Conservation (phyloP, 2,329 filamentous ascomycete species). For the Dothidotthia symphoricarpi region DNA sequence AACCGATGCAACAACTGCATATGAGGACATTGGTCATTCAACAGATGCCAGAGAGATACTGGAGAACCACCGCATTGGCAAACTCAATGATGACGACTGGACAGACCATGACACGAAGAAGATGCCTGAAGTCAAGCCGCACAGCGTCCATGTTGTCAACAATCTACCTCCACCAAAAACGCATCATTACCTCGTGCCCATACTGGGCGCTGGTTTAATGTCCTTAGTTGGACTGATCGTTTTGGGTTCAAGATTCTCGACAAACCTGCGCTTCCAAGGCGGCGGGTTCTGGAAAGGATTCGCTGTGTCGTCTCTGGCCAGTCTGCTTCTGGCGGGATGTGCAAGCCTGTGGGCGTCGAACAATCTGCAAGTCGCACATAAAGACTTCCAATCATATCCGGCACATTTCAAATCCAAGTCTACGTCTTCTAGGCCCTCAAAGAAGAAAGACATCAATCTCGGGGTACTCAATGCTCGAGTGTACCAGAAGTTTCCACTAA, state of each 20-base stretch:
- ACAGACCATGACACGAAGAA: conserved; percentile 30
- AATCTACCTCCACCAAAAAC: conserved; percentile 14
- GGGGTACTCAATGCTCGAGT: conserved; percentile 53
- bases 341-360: conserved; percentile 12
- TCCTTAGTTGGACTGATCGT: conserved; percentile 5
- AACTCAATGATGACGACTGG: conserved; percentile 15
- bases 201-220: conserved; percentile 6
- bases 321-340: conserved; percentile 7
- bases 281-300: conserved; percentile 17
- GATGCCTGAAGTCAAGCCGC: conserved; percentile 35
- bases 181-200: too few species aligned
- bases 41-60: conserved; percentile 49
- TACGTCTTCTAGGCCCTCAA: conserved; percentile 3
- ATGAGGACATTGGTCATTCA: conserved; percentile 48
- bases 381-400: conserved; percentile 14
- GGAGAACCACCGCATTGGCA: conserved; percentile 37
- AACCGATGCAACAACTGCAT: conserved; percentile 46
- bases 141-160: conserved; percentile 9
- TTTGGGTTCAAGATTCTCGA: conserved; percentile 8
- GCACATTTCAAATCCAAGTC: conserved; percentile 14
- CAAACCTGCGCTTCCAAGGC: conserved; percentile 6
- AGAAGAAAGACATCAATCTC: conserved; percentile 16
- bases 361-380: conserved; percentile 13
- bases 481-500: conserved; percentile 51
- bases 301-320: conserved; percentile 10